Percentiles rank a stretch among this genome's conserved stretches.
These are phyloP conservation scores for Coniochaeta hoffmannii DNA, from an alignment of 2,329 filamentous ascomycete genomes.

Conservation along the genomic window DNA sequence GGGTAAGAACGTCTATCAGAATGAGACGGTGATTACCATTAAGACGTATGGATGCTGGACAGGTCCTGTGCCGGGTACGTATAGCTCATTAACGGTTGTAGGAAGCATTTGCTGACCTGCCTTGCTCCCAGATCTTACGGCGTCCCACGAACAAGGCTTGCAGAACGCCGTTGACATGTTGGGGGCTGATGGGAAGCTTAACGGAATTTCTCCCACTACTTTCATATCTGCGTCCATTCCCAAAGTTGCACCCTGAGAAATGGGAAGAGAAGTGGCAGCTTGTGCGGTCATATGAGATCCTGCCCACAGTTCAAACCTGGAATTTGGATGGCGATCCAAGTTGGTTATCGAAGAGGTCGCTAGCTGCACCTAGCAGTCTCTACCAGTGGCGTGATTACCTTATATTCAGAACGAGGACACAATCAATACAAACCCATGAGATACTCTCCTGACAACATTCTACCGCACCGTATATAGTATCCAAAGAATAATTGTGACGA, in stretches of 20 bases:
- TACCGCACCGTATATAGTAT: too few relatives aligned
- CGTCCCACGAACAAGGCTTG: not conserved
- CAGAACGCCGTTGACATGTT: not conserved
- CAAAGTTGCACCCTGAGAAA: not conserved
- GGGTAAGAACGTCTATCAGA: not conserved
- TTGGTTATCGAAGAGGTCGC: too few relatives aligned
- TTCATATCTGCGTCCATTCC: not conserved
- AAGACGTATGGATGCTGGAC: not conserved
- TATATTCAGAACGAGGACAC: too few relatives aligned
- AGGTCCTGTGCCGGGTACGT: not conserved
- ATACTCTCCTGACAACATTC: too few relatives aligned
- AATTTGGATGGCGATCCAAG: too few relatives aligned
- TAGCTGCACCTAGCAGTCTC: too few relatives aligned
- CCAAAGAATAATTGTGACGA: too few relatives aligned
- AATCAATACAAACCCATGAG: too few relatives aligned
- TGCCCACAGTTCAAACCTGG: too few relatives aligned
- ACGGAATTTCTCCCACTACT: not conserved
- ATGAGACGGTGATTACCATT: not conserved
- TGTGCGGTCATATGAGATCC: too few relatives aligned
- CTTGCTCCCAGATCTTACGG: not conserved
- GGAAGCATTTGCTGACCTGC: not conserved
- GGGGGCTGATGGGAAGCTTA: not conserved
- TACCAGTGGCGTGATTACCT: too few relatives aligned
- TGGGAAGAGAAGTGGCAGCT: not conserved
- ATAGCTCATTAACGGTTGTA: not conserved